Base-by-base conservation (phyloP, 106 monocot species). In the Dactylorhiza incarnata region DNA sequence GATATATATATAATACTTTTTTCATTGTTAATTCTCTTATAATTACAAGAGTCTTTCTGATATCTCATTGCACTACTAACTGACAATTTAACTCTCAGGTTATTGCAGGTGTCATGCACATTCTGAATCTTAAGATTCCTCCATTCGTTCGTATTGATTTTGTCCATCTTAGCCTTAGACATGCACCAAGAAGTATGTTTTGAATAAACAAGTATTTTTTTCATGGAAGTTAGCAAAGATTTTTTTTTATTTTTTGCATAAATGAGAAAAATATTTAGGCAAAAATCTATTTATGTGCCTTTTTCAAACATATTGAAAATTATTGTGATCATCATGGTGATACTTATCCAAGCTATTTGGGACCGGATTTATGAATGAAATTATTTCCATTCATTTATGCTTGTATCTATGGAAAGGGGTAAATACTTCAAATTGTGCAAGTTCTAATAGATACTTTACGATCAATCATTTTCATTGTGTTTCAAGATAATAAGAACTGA, bases 121-220 rank as follows among this genome's bases (percentile, higher is more conserved):
- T 83, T 69, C 85, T 99, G 78, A 86, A 90, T 80, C 83, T 91
- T 51, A 62, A 69, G 19, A 92, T 99, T 81, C 97, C 97, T 74
- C 97, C 97, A 73, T 94, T 80, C 83, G 80, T 99, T 47, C 89
- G 91, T 47, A 85, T 94, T 89, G 97, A 99, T 80, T 85, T 89
- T 79, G 80, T 94, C 70, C 87, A 89, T 69, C 74, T 94, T 37
- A 82, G 37, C 79, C 82, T 99, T 75, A 78, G 73, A 55, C 87
- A 99, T 79, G 72, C 87, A 10, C 49, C 82, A 49, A 94, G 78
- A 86, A 94, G 97, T 97, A 84, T 84, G 91, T 23, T 66, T 37
- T 11, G 29, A 66, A 22, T 66, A 12, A 66, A 5, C n/a, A 45
- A 10, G 22, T 11, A 3, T 69, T 69, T 69, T 69, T 17, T 3